phyloP scores from a whole-genome alignment of 352 stramenopile species.

The Pythium angustatum region DNA sequence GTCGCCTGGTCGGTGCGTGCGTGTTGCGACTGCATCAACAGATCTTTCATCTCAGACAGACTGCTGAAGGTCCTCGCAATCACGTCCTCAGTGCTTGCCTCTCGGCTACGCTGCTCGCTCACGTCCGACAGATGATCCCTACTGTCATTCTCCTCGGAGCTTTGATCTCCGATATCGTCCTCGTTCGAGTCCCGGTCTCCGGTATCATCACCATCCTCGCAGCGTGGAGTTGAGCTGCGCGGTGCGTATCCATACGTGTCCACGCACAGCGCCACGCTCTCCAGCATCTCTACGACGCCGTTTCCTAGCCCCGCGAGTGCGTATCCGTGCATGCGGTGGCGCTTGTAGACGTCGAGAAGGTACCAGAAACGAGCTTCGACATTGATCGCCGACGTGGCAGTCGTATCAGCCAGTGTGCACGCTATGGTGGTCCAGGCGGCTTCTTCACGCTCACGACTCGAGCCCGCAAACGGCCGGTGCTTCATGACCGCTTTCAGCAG shows the following conservation, averaged over 20 bases:
- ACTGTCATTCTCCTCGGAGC: neutral
- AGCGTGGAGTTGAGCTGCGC: too few species aligned
- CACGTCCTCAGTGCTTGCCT: neutral
- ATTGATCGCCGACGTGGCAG: neutral
- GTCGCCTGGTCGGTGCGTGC: neutral
- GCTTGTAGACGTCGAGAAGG: slow-evolving; percentile 8
- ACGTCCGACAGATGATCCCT: too few species aligned
- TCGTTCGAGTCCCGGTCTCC: too few species aligned
- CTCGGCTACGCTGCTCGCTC: neutral
- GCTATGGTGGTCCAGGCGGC: too few species aligned
- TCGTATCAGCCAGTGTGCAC: too few species aligned
- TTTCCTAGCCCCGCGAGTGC: slow-evolving; percentile 12
- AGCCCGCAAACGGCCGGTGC: slow-evolving; percentile 5
- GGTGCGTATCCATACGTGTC: slow-evolving; percentile 4
- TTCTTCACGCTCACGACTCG: neutral
- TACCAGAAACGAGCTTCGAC: slow-evolving; percentile 15
- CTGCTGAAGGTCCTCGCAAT: neutral
- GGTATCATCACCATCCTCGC: too few species aligned
- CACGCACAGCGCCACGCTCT: neutral
- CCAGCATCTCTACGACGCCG: neutral
- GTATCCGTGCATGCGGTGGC: neutral
- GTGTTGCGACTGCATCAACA: neutral
- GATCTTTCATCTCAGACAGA: neutral
- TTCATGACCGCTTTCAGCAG: neutral
- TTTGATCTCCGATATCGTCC: too few species aligned